phyloP scores from a whole-genome alignment of 306 rosid genomes.

The barrel medic (Medicago truncatula) region MtrunA17r5.0-ANR NC_053044.1:49882501-49883000 shows the following conservation, averaged over 20 bases:
- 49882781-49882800: constrained; percentile 95
- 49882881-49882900: background rate
- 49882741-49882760: constrained; percentile 89
- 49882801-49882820: constrained; percentile 77
- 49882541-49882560: constrained; percentile 16
- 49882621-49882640: constrained; percentile 23
- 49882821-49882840: constrained; percentile 41
- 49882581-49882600: background rate
- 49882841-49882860: constrained; percentile 41
- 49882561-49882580: constrained; percentile 22
- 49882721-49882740: constrained; percentile 79
- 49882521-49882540: constrained; percentile 30
- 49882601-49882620: constrained; percentile 7
- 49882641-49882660: background rate
- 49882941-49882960: constrained; percentile 99
- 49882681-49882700: constrained; percentile 96
- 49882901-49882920: background rate
- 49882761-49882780: constrained; percentile 95
- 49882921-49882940: constrained; percentile 66
- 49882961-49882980: constrained; percentile 87
- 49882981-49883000: constrained; percentile 88
- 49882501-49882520: constrained; percentile 24
- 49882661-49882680: constrained; percentile 51
- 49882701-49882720: constrained; percentile 80
- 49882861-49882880: constrained; percentile 23